Evolutionary conservation across 2,329 filamentous ascomycete species (phyloP), one percentile per base, ranked within the genome.

Genomic region (Cladosporium sp.): DNA sequence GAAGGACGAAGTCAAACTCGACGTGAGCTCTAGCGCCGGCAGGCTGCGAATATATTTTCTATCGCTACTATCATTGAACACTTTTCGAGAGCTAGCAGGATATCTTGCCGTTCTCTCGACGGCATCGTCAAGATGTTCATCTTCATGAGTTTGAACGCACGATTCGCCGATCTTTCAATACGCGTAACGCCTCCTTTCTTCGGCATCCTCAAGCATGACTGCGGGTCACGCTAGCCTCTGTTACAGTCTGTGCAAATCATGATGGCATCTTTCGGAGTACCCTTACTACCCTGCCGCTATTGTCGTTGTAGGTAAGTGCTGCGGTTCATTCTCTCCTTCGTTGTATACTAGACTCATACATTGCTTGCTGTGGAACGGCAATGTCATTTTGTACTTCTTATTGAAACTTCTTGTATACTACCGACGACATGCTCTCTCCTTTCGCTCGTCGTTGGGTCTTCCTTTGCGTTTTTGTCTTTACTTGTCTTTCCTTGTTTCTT

Each of bases 371-470:
- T 49, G 8, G n/a, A 49, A 28, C 34, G 26, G 58, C 21, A 53
- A 63, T 63, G 28, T n/a, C 36, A 25, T 46, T 11, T 39, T 4
- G 18, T 46, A 32, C 46, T 21, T 57, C 48, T 49, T 36, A 28
- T 25, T 53, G n/a, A 48, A n/a, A 28, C 21, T 36, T 64, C 30
- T 56, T 39, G 18, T 28, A 57, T 39, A 21, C n/a, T 25, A 53
- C 26, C 43, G 36, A 61, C 67, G 49, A 63, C 67, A 65, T 66
- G 63, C 72, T 74, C 71, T 63, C 70, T 28, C 72, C 69, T 62
- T 63, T 70, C 49, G 60, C 73, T 46, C 72, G 72, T 58, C 70
- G 73, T 67, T 74, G 70, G 65, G 56, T 70, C 51, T 66, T 70
- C 26, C 65, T 69, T 63, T 68, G 66, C 43, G 57, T 70, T 65